Base-by-base conservation (phyloP, 2,329 filamentous ascomycete genomes). In the Uncinocarpus reesii region DNA sequence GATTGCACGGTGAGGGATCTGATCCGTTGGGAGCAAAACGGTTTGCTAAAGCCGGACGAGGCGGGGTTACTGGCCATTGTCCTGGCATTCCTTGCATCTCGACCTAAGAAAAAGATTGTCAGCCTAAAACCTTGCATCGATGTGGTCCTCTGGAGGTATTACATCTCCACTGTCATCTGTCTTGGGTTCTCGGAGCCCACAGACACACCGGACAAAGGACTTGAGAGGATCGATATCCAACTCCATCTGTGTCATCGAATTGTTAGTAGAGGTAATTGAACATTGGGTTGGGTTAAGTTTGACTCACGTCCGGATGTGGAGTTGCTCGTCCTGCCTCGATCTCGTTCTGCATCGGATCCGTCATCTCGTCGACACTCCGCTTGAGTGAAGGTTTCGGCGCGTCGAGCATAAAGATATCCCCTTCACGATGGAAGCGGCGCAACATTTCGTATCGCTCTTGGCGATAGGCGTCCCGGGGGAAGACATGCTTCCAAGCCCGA, bases 271-370 rank as follows among this genome's bases (percentile, higher is more conserved):
- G 7, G 15, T n/a, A 11, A 3, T 26, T 24, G 7, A 13, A 15
- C 13, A 28, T 10, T 28, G 1, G 10, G 13, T 26, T 4, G n/a
- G 13, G 11, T n/a, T n/a, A 26, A 26, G 2, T 4, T 15, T 15
- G 24, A 34, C 45, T 42, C 35, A 48, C 45, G 34, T 21, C 26
- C 5, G 36, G 29, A 7, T 26, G 11, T 11, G n/a, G 24, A 11
- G n/a, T 23, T 34, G 26, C 36, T 28, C 45, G 36, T 28, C 37
- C 36, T 20, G 45, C 28, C n/a, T 48, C 45, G 29, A 48, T 26
- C 37, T 48, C 45, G 18, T 42, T 48, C 16, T 48, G 26, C 36
- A 41, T 41, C 10, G 45, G 45, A 35, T 48, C 45, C 28, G 35
- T 32, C n/a, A 49, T 32, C 31, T 36, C 15, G 13, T 43, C 29